Evolutionary conservation across 2,329 filamentous ascomycete genomes (phyloP).

Genomic region (Coniochaeta sp.): DNA sequence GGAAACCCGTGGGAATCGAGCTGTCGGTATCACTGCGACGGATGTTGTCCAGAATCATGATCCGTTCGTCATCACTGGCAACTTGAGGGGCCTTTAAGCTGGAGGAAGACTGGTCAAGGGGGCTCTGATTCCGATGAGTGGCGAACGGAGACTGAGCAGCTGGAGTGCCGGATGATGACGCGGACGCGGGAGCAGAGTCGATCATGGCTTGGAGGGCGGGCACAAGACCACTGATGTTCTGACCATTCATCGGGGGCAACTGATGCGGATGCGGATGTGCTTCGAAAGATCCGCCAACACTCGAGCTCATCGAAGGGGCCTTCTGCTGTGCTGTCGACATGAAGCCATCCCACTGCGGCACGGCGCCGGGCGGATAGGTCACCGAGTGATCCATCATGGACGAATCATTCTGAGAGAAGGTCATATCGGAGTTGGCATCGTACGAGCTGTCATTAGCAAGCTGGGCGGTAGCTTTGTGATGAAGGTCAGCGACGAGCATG

Average conservation of each 20-base stretch:
- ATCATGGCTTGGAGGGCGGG: slow-evolving; percentile 66
- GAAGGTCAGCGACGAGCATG: slow-evolving; percentile 97
- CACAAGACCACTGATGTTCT: slow-evolving; percentile 51
- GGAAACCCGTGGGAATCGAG: slow-evolving; percentile 81
- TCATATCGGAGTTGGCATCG: slow-evolving; percentile 52
- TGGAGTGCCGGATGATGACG: slow-evolving; percentile 52
- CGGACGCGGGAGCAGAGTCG: slow-evolving; percentile 62
- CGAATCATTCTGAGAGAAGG: slow-evolving; percentile 65
- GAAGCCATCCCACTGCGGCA: slow-evolving; percentile 88
- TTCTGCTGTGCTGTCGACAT: slow-evolving; percentile 70
- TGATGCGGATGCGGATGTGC: slow-evolving; percentile 53
- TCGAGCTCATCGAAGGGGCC: slow-evolving; percentile 65
- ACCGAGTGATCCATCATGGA: slow-evolving; percentile 71
- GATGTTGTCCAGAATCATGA: slow-evolving; percentile 79
- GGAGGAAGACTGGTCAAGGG: slow-evolving; percentile 64
- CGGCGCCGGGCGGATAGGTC: slow-evolving; percentile 70
- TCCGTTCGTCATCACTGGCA: slow-evolving; percentile 75
- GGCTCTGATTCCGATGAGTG: slow-evolving; percentile 56
- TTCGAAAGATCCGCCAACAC: slow-evolving; percentile 59
- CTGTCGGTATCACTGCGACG: slow-evolving; percentile 72
- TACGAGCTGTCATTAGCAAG: slow-evolving; percentile 52
- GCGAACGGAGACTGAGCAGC: slow-evolving; percentile 68
- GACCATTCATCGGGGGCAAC: slow-evolving; percentile 62
- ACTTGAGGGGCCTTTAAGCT: slow-evolving; percentile 71
- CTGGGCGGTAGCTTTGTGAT: slow-evolving; percentile 81